These are phyloP conservation scores for Eimeria necatrix DNA, from an alignment of 169 alveolate species.

Conservation along the genomic window DNA sequence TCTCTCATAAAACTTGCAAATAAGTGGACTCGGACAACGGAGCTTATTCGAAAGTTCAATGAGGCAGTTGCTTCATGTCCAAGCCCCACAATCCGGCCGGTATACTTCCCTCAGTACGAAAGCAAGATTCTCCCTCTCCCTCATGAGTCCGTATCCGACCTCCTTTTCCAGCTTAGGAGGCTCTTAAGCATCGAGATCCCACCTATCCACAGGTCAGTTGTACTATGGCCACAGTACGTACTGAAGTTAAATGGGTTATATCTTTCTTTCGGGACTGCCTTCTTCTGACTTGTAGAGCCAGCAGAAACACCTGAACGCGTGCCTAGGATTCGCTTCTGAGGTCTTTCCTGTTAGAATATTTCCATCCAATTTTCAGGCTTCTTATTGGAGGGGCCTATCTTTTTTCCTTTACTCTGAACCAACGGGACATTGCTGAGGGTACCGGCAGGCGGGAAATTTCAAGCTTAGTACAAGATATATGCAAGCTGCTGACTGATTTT, in stretches of 20 bases:
- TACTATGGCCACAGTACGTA: too few relatives aligned
- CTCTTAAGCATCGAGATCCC: constrained; percentile 1
- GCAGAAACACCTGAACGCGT: too few relatives aligned
- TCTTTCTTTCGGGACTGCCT: too few relatives aligned
- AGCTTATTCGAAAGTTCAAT: constrained; percentile 36
- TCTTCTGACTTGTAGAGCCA: too few relatives aligned
- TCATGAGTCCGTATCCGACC: background rate
- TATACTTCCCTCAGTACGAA: constrained; percentile 55
- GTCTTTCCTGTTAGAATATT: too few relatives aligned
- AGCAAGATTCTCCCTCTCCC: constrained; percentile 23
- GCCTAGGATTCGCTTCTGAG: too few relatives aligned
- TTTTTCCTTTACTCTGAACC: constrained; percentile 27
- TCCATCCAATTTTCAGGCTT: background rate
- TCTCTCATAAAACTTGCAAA: constrained; percentile 32
- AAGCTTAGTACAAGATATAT: background rate
- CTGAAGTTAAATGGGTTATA: too few relatives aligned
- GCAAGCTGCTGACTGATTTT: constrained; percentile 22
- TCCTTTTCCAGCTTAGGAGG: background rate
- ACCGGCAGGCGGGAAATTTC: background rate
- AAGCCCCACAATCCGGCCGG: constrained; percentile 22
- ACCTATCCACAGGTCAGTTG: constrained; percentile 44
- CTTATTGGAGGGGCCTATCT: constrained; percentile 50
- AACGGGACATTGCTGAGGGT: background rate
- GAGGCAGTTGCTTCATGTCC: constrained; percentile 52
- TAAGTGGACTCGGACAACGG: constrained; percentile 49